phyloP scores from a whole-genome alignment of 1,139 yeast genomes.

The Saccharomyces hybrid region DNA sequence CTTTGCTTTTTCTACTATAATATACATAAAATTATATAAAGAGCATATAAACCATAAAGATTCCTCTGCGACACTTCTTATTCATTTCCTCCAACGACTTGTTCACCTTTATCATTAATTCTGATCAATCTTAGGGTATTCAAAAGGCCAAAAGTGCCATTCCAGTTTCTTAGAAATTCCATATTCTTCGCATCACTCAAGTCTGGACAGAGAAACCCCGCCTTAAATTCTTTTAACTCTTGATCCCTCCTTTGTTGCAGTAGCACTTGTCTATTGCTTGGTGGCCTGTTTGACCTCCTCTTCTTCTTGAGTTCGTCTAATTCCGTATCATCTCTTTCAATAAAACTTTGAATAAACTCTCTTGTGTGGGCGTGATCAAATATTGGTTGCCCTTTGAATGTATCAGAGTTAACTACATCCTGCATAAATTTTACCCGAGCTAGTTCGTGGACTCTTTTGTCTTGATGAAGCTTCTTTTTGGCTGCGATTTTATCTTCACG shows the following conservation, averaged over 20 bases:
- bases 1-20: not conserved
- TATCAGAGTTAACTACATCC: conserved; percentile 46
- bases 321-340: conserved; percentile 69
- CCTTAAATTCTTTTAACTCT: conserved; percentile 52
- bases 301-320: conserved; percentile 46
- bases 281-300: conserved; percentile 85
- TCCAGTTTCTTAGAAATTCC: conserved; percentile 58
- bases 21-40: conserved; percentile 15
- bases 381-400: conserved; percentile 34
- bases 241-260: conserved; percentile 54
- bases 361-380: conserved; percentile 54
- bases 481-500: conserved; percentile 64
- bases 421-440: conserved; percentile 56
- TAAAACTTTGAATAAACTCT: conserved; percentile 50
- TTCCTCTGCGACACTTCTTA: not conserved
- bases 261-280: conserved; percentile 57
- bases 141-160: conserved; percentile 75
- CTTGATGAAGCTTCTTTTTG: conserved; percentile 48
- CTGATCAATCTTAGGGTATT: conserved; percentile 44
- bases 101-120: conserved; percentile 21
- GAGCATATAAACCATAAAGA: not conserved
- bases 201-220: conserved; percentile 75
- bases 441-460: conserved; percentile 51
- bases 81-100: conserved; percentile 21
- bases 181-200: conserved; percentile 55